Evolutionary conservation across 78 protist genomes (phyloP).

Genomic region (Capsaspora owczarzaki): DNA sequence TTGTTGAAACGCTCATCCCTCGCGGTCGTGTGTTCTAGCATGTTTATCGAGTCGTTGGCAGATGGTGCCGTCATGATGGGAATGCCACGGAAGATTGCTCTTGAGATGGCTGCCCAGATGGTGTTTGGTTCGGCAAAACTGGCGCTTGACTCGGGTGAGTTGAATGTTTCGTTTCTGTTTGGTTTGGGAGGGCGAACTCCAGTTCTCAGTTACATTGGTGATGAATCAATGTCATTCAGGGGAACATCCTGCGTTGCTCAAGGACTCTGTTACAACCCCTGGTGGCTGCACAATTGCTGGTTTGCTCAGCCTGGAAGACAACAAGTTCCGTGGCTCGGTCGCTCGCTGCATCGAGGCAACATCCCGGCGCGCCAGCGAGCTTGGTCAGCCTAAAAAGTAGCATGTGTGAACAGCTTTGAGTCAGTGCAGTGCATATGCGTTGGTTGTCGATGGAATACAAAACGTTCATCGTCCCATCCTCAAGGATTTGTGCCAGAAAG

Average conservation of each 20-base stretch:
- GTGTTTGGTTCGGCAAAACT: not conserved
- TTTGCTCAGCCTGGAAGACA: not conserved
- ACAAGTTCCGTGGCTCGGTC: not conserved
- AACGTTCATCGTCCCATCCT: too few species aligned
- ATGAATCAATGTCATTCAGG: too few species aligned
- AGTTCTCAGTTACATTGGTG: too few species aligned
- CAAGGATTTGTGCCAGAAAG: too few species aligned
- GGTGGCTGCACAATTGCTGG: slow-evolving; percentile 2
- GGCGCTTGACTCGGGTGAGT: not conserved
- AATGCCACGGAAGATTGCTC: not conserved
- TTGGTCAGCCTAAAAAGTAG: not conserved
- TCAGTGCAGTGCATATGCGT: too few species aligned
- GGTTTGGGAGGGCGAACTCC: too few species aligned
- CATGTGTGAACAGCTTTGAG: too few species aligned
- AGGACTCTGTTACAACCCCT: not conserved
- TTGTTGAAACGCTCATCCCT: too few species aligned
- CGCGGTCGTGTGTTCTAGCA: not conserved
- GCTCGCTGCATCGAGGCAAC: not conserved
- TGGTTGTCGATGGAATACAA: too few species aligned
- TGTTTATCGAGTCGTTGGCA: not conserved
- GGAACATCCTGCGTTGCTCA: not conserved
- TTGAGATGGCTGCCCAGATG: not conserved
- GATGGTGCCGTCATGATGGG: not conserved
- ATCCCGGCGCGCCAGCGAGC: not conserved
- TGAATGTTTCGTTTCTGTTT: too few species aligned